Conservation (phyloP, 768 basidiomycete genomes). For the Collybia nuda region DNA sequence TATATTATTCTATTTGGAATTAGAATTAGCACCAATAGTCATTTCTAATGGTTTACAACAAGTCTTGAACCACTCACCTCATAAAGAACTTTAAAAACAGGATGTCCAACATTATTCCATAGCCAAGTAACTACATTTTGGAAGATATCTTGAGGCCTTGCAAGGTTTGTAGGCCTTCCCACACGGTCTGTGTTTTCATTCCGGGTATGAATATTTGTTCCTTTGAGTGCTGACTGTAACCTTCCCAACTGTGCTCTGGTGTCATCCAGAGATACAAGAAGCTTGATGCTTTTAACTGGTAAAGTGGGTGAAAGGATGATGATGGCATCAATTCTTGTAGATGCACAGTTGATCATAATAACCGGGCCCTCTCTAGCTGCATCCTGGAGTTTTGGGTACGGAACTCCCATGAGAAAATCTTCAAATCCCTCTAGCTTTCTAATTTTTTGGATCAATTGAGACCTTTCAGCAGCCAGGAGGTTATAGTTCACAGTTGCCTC, state of each 20-base stretch:
- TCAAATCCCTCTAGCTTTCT: constrained; percentile 10
- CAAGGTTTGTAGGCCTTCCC: background rate
- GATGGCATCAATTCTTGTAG: constrained; percentile 12
- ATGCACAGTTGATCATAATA: constrained; percentile 12
- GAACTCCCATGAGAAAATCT: constrained; percentile 6
- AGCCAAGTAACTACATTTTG: constrained; percentile 9
- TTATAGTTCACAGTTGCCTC: background rate
- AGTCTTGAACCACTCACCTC: constrained; percentile 3
- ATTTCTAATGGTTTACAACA: background rate
- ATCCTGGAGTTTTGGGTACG: constrained; percentile 2
- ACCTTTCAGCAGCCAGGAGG: constrained; percentile 4
- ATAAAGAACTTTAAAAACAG: constrained; percentile 7
- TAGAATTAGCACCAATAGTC: background rate
- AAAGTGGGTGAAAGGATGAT: constrained; percentile 7
- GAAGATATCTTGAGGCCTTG: background rate
- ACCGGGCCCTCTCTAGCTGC: constrained; percentile 14
- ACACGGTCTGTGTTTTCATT: background rate
- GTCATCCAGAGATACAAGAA: background rate
- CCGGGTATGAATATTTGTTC: background rate
- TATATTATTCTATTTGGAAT: constrained; percentile 7
- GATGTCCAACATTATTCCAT: constrained; percentile 2
- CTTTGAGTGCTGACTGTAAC: constrained; percentile 2
- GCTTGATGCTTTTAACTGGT: constrained; percentile 5
- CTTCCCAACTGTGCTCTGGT: background rate
- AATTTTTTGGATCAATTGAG: constrained; percentile 8